These are phyloP conservation scores for Mitragyna speciosa DNA, from an alignment of 257 asterid genomes.

Conservation along the genomic window DNA sequence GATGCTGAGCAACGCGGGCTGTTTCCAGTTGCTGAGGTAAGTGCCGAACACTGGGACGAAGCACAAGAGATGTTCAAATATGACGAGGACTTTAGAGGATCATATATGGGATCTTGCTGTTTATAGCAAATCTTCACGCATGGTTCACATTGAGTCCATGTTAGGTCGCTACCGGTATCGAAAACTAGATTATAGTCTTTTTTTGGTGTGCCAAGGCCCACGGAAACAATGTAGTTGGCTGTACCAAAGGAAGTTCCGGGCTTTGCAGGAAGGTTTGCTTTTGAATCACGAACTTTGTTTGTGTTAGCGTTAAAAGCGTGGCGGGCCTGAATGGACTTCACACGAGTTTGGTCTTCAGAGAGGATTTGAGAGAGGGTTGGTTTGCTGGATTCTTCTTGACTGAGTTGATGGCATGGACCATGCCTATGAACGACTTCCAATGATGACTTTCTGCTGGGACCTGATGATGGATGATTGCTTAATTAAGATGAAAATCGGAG, in stretches of 20 bases:
- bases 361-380: conserved; percentile 44
- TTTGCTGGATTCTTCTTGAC: conserved; percentile 13
- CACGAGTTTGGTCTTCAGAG: conserved; percentile 50
- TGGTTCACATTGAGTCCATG: conserved; percentile 90
- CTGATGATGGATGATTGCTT: conserved; percentile 31
- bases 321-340: conserved; percentile 48
- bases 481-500: background rate
- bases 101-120: conserved; percentile 59
- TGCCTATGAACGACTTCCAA: conserved; percentile 50
- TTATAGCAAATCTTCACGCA: conserved; percentile 49
- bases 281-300: conserved; percentile 5
- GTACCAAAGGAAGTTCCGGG: conserved; percentile 47
- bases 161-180: conserved; percentile 83
- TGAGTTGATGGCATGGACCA: conserved; percentile 52
- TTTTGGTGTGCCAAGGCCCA: conserved; percentile 69
- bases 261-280: conserved; percentile 43
- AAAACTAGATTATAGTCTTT: conserved; percentile 43
- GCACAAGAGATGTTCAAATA: conserved; percentile 54
- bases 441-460: conserved; percentile 44
- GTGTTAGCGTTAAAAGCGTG: conserved; percentile 7
- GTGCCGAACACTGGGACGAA: conserved; percentile 45
- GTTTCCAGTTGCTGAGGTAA: conserved; percentile 43
- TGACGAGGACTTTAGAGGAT: conserved; percentile 49
- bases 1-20: conserved; percentile 38
- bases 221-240: conserved; percentile 56